These are phyloP conservation scores for maize (Zea mays) DNA, from an alignment of 176 grass and related monocot species.

Conservation along the genomic window DNA sequence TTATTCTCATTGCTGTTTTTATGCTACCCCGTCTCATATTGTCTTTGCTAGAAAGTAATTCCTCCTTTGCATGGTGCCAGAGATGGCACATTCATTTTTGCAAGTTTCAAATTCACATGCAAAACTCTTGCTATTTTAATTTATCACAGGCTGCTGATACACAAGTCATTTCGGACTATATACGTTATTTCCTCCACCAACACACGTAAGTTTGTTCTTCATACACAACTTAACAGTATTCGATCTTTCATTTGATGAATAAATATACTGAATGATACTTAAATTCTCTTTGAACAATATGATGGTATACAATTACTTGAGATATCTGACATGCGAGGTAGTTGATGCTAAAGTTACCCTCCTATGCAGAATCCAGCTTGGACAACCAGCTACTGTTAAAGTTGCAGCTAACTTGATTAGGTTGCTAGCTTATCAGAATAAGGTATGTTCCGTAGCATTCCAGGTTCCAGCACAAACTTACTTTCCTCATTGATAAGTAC, in stretches of 20 bases:
- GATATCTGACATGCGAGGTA: slow-evolving; percentile 30
- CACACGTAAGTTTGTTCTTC: slow-evolving; percentile 73
- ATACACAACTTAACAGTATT: background rate
- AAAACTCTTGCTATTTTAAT: slow-evolving; percentile 12
- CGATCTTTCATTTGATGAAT: background rate
- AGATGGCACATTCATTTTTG: background rate
- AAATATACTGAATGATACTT: background rate
- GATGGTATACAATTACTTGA: background rate
- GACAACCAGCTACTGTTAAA: slow-evolving; percentile 92
- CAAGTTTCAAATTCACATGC: background rate
- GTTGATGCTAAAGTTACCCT: slow-evolving; percentile 13
- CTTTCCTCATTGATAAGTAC: background rate
- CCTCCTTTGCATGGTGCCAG: background rate
- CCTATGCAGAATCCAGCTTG: slow-evolving; percentile 80
- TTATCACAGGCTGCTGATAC: slow-evolving; percentile 80
- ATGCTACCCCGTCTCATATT: background rate
- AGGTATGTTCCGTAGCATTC: slow-evolving; percentile 53
- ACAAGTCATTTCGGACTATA: slow-evolving; percentile 93
- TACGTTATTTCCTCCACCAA: slow-evolving; percentile 94
- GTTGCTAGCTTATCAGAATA: slow-evolving; percentile 93
- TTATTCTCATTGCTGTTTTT: background rate
- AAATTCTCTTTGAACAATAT: background rate
- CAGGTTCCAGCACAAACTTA: slow-evolving; percentile 9
- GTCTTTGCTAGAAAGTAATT: background rate
- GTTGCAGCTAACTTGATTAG: slow-evolving; percentile 90